Conservation (phyloP, 805 yeast species). For the Monosporozyma yasuniensis region DNA sequence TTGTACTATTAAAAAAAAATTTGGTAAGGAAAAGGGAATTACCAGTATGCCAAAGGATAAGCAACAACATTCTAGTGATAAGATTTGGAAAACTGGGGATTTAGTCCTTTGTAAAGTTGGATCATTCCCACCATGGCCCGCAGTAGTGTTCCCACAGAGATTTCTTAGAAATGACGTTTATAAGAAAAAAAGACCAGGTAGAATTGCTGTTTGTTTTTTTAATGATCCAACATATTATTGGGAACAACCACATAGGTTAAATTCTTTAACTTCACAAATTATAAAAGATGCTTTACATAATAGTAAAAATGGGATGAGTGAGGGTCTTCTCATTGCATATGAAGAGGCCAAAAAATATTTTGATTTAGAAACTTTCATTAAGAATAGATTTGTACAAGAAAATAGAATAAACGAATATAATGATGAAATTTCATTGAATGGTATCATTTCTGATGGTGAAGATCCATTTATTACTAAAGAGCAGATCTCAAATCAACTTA, state of each 20-base stretch:
- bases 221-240: slow-evolving; percentile 31
- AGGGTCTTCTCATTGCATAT: slow-evolving; percentile 24
- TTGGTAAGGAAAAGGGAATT: not conserved
- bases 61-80: not conserved
- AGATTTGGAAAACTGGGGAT: slow-evolving; percentile 14
- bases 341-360: slow-evolving; percentile 20
- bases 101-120: slow-evolving; percentile 30
- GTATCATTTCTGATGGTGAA: slow-evolving; percentile 17
- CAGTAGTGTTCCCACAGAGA: slow-evolving; percentile 28
- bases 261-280: slow-evolving; percentile 9
- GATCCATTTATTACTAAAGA: slow-evolving; percentile 22
- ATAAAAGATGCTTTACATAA: slow-evolving; percentile 5
- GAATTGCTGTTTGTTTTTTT: slow-evolving; percentile 30
- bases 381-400: slow-evolving; percentile 19
- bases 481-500: not conserved
- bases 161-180: slow-evolving; percentile 25
- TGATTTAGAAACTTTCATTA: slow-evolving; percentile 18
- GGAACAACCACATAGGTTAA: slow-evolving; percentile 24
- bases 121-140: slow-evolving; percentile 31
- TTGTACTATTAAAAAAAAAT: not conserved
- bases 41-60: not conserved
- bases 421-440: slow-evolving; percentile 10
- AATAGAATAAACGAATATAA: slow-evolving; percentile 16
- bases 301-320: slow-evolving; percentile 2
- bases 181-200: slow-evolving; percentile 17